These are phyloP conservation scores for Mycocalia duriaeana DNA, from an alignment of 1,284 basidiomycete genomes.

Conservation along the genomic window DNA sequence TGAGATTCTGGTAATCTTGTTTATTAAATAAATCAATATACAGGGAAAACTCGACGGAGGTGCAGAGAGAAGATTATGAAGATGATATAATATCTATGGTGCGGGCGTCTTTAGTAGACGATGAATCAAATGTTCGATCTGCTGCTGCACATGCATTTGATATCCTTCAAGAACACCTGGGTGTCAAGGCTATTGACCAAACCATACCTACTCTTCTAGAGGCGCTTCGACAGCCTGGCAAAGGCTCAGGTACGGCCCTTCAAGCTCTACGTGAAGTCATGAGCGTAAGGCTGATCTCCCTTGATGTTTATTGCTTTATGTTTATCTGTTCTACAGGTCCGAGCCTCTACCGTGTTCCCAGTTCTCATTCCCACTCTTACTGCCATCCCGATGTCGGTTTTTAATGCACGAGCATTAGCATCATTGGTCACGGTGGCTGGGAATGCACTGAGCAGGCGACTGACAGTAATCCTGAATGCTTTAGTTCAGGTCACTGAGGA, in stretches of 20 bases:
- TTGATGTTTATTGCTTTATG: not conserved
- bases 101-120: constrained; percentile 84
- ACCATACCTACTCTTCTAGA: constrained; percentile 94
- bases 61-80: constrained; percentile 87
- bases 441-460: constrained; percentile 77
- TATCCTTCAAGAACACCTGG: constrained; percentile 85
- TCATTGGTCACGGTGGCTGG: constrained; percentile 93
- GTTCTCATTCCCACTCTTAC: constrained; percentile 95
- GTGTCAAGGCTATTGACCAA: constrained; percentile 90
- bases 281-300: constrained; percentile 55
- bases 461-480: constrained; percentile 73
- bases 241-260: constrained; percentile 91
- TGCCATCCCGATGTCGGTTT: constrained; percentile 85
- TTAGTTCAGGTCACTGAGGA: constrained; percentile 70
- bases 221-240: constrained; percentile 87
- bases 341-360: constrained; percentile 93
- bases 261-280: constrained; percentile 92
- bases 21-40: constrained; percentile 3
- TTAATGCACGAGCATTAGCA: constrained; percentile 92
- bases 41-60: constrained; percentile 81
- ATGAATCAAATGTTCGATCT: constrained; percentile 80
- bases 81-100: constrained; percentile 86
- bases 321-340: constrained; percentile 49
- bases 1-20: not conserved
- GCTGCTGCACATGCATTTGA: constrained; percentile 96